Evolutionary conservation across 2,329 filamentous ascomycete species (phyloP).

Genomic region (Colletotrichum orbiculare): DNA sequence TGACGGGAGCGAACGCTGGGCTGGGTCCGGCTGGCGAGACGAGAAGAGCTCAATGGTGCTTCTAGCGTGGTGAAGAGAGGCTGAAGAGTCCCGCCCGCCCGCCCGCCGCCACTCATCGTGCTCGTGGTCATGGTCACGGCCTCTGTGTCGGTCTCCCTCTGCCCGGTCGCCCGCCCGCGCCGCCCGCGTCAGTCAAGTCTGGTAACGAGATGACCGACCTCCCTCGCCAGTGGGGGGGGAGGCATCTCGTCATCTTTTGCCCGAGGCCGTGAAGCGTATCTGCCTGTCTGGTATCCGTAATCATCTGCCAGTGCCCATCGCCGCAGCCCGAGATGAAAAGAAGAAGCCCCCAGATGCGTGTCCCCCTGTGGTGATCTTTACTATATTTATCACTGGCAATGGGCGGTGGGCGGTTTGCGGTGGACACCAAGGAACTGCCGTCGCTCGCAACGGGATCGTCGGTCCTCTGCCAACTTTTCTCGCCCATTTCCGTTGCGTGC

Average conservation of each 20-base stretch:
- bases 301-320: too few species aligned
- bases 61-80: neutral
- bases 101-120: too few species aligned
- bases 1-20: too few species aligned
- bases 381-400: conserved; percentile 29
- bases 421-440: conserved; percentile 15
- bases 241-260: conserved; percentile 27
- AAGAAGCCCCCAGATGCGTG: neutral
- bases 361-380: conserved; percentile 28
- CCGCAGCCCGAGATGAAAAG: too few species aligned
- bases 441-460: conserved; percentile 8
- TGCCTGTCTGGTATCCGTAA: neutral
- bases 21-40: too few species aligned
- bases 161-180: too few species aligned
- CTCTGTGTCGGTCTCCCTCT: too few species aligned
- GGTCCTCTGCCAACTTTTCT: conserved; percentile 29
- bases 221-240: neutral
- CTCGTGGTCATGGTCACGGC: too few species aligned
- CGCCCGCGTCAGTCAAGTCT: neutral
- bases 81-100: too few species aligned
- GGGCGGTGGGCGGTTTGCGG: neutral
- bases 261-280: conserved; percentile 4
- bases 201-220: neutral
- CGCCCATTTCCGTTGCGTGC: neutral
- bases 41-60: too few species aligned